phyloP scores from a whole-genome alignment of 371 early-diverging fungal species.

The Apophysomyces elegans region DNA sequence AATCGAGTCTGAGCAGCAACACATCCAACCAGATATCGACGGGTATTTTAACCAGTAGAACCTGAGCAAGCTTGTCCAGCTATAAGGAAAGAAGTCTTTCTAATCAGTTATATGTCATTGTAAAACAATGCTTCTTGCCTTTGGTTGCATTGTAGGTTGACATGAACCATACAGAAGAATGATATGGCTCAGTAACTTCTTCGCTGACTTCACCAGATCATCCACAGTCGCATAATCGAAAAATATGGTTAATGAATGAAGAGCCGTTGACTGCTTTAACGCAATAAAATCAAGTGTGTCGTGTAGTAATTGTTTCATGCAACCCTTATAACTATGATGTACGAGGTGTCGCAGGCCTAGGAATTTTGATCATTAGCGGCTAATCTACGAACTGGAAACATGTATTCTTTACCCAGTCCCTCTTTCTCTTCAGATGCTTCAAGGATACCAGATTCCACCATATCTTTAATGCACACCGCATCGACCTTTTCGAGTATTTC shows the following conservation, averaged over 20 bases:
- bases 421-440: constrained; percentile 6
- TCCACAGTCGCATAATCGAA: constrained; percentile 1
- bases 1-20: background rate
- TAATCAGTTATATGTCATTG: background rate
- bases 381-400: too few relatives aligned
- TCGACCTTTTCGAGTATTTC: constrained; percentile 20
- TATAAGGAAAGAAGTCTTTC: background rate
- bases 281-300: constrained; percentile 27
- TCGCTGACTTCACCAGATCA: constrained; percentile 2
- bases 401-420: background rate
- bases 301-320: constrained; percentile 21
- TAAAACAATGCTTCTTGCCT: background rate
- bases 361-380: background rate
- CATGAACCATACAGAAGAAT: background rate
- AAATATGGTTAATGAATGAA: constrained; percentile 23
- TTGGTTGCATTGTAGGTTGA: background rate
- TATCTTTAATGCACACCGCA: constrained; percentile 26
- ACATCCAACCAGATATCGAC: constrained; percentile 1
- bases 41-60: background rate
- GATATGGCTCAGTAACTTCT: background rate
- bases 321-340: constrained; percentile 33
- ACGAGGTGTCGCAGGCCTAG: constrained; percentile 34
- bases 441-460: constrained; percentile 33
- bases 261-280: constrained; percentile 19
- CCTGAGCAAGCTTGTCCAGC: background rate